Percentiles rank a stretch among this genome's conserved stretches.
These are phyloP conservation scores for Cryptosporidium meleagridis DNA, from an alignment of 169 alveolate species.

Conservation along the genomic window DNA sequence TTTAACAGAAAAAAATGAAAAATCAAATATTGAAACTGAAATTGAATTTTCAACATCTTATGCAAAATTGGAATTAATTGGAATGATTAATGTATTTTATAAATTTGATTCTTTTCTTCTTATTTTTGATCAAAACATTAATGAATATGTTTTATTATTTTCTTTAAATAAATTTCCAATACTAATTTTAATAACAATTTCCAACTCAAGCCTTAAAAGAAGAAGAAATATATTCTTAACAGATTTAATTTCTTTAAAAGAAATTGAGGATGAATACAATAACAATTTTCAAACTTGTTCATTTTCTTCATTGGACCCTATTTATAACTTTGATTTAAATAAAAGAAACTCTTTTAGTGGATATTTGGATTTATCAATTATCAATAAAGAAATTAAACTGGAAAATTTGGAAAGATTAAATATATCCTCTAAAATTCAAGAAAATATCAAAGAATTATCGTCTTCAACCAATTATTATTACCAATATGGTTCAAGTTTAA, in stretches of 20 bases:
- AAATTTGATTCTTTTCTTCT: slow-evolving; percentile 14
- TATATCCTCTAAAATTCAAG: not conserved
- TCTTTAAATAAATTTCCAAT: slow-evolving; percentile 21
- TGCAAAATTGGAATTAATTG: not conserved
- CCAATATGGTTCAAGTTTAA: not conserved
- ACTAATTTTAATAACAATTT: not conserved
- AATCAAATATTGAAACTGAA: not conserved
- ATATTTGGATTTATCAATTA: not conserved
- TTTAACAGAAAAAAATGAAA: slow-evolving; percentile 11
- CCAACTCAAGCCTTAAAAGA: not conserved
- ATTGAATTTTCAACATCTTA: slow-evolving; percentile 48
- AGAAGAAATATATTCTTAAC: slow-evolving; percentile 33
- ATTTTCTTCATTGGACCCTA: not conserved
- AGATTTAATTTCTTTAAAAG: slow-evolving; percentile 14
- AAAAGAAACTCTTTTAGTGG: slow-evolving; percentile 5
- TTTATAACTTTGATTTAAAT: not conserved
- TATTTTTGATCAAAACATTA: not conserved
- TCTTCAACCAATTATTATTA: not conserved
- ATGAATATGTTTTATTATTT: slow-evolving; percentile 19
- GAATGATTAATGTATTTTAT: slow-evolving; percentile 4
- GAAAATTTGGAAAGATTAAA: slow-evolving; percentile 8
- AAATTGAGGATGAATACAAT: not conserved
- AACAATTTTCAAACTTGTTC: not conserved
- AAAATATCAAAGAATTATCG: not conserved
- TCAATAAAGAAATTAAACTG: slow-evolving; percentile 32